Evolutionary conservation across 129 eudicot species (phyloP), one percentile per base, ranked within the genome.

Genomic region (Saussurea involucrata): DNA sequence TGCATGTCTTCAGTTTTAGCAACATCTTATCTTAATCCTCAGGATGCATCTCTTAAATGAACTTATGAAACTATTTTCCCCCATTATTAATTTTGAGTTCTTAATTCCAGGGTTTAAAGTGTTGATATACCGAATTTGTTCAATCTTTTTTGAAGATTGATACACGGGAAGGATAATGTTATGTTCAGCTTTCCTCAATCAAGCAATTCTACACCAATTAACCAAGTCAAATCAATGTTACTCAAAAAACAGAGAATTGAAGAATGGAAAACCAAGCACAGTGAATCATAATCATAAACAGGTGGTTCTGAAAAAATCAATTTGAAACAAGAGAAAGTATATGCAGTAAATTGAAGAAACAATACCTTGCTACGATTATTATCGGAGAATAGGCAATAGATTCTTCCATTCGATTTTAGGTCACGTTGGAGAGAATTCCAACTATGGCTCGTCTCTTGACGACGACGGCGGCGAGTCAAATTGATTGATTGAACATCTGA

Each of bases 301-400:
- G 24, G 44, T 58, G 24, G 24, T 73, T 20, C 1, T 6, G 9
- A n/a, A 63, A 1, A 20, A 24, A 49, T 4, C 49, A 27, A 33
- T 49, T 25, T 12, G 34, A 36, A 84, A 69, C 5, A 25, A 64
- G 4, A 29, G 64, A 36, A 76, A 22, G 63, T 22, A 42, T 37
- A 74, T 20, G 64, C 64, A 20, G 64, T 57, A 57, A 57, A 57
- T 18, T 55, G 9, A 61, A 20, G 58, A 40, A 25, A 60, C 5
- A n/a, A 29, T 81, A 87, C 95, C 95, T 89, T 88, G 75, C 75
- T 87, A 66, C 86, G 78, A 55, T 85, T 85, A 55, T 85, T 85
- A 68, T 78, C 77, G 0, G 91, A 87, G 84, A 89, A 89, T 15
- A 89, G 84, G 75, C 95, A 89, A 57, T 78, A 64, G 63, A 84